Base-by-base conservation (phyloP, 257 asterid species). In the Nicotiana benthamiana region DNA sequence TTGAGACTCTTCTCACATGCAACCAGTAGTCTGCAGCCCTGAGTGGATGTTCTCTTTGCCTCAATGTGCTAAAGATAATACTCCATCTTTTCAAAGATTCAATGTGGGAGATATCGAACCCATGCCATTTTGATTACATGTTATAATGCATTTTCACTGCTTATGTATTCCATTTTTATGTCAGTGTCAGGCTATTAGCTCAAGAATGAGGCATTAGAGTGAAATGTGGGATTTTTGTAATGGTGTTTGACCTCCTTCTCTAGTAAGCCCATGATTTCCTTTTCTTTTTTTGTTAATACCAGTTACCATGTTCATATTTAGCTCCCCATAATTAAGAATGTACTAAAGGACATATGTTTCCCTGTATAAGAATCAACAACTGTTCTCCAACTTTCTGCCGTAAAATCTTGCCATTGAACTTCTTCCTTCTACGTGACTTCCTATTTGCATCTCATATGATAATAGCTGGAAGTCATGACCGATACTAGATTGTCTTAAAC, bases 191-290 rank as follows among this genome's bases (percentile, higher is more conserved):
- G 30, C 3, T 68, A 22, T 68, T 10, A 70, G 57, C 8, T 22
- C 59, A 70, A 24, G 83, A 63, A 52, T 72, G 86, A 79, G 81
- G 86, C 62, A 27, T 52, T 77, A 7, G 67, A 59, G 81, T 48
- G 78, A 74, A 43, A 22, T 43, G 76, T 63, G 76, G 77, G 75
- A 63, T 13, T 61, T 76, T 76, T 68, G 68, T 32, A 10, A 22
- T 64, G 77, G 82, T 67, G 81, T 80, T 59, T 81, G 62, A 79
- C 84, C 63, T 79, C 75, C 77, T 80, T 20, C 26, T 67, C 52
- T 32, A 17, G 17, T 67, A 34, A n/a, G 18, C 53, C 4, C 75
- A 0, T 15, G 75, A 36, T 36, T 34, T 67, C 5, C 28, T 0
- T 13, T 7, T 63, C 28, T 28, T 10, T 54, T 54, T 36, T 26